These are phyloP conservation scores for Radiomyces spectabilis DNA, from an alignment of 192 early-diverging fungal species.

Conservation along the genomic window DNA sequence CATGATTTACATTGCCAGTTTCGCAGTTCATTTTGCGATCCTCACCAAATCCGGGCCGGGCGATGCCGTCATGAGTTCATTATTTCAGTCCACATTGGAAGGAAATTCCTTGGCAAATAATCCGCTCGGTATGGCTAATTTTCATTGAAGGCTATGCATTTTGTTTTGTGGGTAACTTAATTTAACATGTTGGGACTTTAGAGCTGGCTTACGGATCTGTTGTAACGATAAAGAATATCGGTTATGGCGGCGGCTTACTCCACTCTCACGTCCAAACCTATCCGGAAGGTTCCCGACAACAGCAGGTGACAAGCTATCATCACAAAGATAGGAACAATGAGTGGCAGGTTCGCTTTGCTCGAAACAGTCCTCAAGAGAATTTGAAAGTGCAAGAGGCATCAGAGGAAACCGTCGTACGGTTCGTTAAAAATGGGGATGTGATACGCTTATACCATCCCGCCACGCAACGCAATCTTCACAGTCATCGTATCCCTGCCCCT, in stretches of 20 bases:
- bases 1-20: slow-evolving; percentile 75
- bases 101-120: slow-evolving; percentile 76
- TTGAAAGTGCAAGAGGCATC: no score
- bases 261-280: slow-evolving; percentile 90
- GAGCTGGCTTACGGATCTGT: slow-evolving; percentile 90
- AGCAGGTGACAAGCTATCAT: slow-evolving; percentile 93
- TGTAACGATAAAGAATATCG: slow-evolving; percentile 77
- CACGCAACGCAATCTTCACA: slow-evolving; percentile 80
- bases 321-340: slow-evolving; percentile 93
- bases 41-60: slow-evolving; percentile 79
- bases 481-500: slow-evolving; percentile 70
- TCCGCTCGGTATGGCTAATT: slow-evolving; percentile 83
- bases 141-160: no score
- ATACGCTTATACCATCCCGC: slow-evolving; percentile 71
- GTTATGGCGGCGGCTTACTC: slow-evolving; percentile 80
- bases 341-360: slow-evolving; percentile 68
- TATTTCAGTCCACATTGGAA: slow-evolving; percentile 86
- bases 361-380: slow-evolving; percentile 14
- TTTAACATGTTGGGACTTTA: slow-evolving; percentile 11
- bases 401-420: slow-evolving; percentile 26
- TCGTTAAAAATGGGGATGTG: slow-evolving; percentile 70
- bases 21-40: slow-evolving; percentile 85
- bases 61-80: slow-evolving; percentile 95
- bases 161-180: neutral
- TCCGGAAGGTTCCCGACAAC: slow-evolving; percentile 85